Evolutionary conservation across 352 stramenopile genomes (phyloP).

Genomic region (Globisporangium radiosum): DNA sequence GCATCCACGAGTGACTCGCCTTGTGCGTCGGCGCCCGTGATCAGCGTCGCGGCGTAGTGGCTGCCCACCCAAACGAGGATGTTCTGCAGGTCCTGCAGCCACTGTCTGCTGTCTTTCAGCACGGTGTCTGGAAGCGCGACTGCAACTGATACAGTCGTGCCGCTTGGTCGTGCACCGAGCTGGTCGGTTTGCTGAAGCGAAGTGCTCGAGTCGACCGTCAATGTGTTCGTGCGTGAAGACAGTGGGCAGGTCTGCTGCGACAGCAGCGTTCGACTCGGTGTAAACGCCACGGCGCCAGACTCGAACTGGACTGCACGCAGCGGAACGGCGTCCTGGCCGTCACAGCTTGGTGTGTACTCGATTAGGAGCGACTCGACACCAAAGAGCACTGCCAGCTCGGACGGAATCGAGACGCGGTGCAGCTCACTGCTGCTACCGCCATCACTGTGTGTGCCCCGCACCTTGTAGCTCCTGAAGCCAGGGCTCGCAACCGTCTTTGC

Average conservation of each 20-base stretch:
- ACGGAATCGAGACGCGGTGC: slow-evolving; percentile 28
- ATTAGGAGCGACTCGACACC: slow-evolving; percentile 38
- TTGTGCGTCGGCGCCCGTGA: slow-evolving; percentile 27
- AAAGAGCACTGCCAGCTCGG: slow-evolving; percentile 38
- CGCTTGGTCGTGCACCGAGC: neutral
- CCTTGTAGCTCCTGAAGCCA: slow-evolving; percentile 24
- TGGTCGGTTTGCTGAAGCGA: neutral
- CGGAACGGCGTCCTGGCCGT: neutral
- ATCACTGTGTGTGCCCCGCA: slow-evolving; percentile 19
- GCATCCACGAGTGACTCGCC: slow-evolving; percentile 16
- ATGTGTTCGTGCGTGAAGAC: neutral
- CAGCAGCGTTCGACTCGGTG: slow-evolving; percentile 37
- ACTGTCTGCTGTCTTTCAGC: slow-evolving; percentile 26
- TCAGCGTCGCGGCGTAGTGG: slow-evolving; percentile 55
- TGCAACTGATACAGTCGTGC: neutral
- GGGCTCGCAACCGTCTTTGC: slow-evolving; percentile 21
- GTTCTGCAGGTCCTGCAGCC: slow-evolving; percentile 64
- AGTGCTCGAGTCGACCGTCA: neutral
- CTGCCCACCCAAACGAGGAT: slow-evolving; percentile 52
- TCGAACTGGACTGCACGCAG: slow-evolving; percentile 17
- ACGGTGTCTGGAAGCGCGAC: slow-evolving; percentile 7
- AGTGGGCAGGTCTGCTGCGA: slow-evolving; percentile 53
- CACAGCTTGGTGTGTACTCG: slow-evolving; percentile 6
- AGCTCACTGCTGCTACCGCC: slow-evolving; percentile 21
- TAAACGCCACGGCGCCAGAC: slow-evolving; percentile 25